Percentiles rank a stretch among this genome's conserved stretches.
These are phyloP conservation scores for Prunus davidiana DNA, from an alignment of 306 rosid genomes.

Conservation along the genomic window DNA sequence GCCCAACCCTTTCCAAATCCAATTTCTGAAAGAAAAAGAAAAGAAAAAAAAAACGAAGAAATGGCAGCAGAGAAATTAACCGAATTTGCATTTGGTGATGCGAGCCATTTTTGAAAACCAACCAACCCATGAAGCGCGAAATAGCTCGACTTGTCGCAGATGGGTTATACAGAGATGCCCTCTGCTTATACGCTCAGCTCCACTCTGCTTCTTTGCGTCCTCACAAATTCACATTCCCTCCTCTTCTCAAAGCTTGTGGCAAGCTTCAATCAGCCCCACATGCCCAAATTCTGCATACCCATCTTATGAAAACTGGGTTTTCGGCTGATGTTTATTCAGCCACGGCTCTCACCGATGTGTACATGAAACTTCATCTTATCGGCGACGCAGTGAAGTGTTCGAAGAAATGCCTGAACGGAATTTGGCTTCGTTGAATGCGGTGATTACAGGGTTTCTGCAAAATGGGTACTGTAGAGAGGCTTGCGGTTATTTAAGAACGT, in stretches of 20 bases:
- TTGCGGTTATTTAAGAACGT: conserved; percentile 22
- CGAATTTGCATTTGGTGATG: not conserved
- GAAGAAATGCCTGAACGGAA: conserved; percentile 63
- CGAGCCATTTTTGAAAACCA: not conserved
- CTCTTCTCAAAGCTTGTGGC: conserved; percentile 75
- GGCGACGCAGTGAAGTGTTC: conserved; percentile 48
- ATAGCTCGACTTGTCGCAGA: conserved; percentile 42
- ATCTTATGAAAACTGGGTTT: conserved; percentile 58
- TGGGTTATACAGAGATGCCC: conserved; percentile 60
- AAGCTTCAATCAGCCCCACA: conserved; percentile 31
- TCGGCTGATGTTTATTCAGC: conserved; percentile 41
- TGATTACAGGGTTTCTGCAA: conserved; percentile 43
- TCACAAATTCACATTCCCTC: conserved; percentile 54
- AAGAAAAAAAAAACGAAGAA: too few species aligned
- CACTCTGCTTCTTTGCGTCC: conserved; percentile 35
- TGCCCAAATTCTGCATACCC: conserved; percentile 53
- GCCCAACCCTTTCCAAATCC: not conserved
- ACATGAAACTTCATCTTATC: conserved; percentile 20
- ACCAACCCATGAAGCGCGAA: conserved; percentile 43
- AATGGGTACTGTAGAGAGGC: conserved; percentile 47
- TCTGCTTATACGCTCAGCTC: conserved; percentile 33
- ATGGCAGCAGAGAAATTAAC: not conserved
- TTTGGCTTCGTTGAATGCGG: conserved; percentile 48
- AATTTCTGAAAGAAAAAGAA: not conserved
- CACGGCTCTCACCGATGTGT: conserved; percentile 50